Conservation (phyloP, 139 green algal genomes). For the Coelastrella sp. region DNA sequence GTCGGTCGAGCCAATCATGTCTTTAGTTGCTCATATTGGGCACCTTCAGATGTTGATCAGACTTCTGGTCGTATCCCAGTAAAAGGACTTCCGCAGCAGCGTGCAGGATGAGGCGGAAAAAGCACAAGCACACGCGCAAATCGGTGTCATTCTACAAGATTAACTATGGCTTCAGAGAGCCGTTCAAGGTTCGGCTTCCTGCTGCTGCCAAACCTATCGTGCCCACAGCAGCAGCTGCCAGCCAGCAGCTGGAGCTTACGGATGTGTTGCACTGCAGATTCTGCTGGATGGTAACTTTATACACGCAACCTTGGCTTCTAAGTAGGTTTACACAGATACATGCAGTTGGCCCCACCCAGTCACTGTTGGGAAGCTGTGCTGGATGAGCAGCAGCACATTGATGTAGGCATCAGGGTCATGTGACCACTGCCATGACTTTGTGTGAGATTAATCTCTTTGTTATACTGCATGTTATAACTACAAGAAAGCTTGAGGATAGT, state of each 20-base stretch:
- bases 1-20: too few relatives aligned
- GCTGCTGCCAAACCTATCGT: not conserved
- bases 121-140: constrained; percentile 77
- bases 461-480: too few relatives aligned
- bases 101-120: constrained; percentile 76
- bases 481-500: too few relatives aligned
- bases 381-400: not conserved
- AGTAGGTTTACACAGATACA: constrained; percentile 57
- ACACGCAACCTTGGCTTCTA: constrained; percentile 66
- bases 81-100: not conserved
- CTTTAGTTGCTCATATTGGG: too few relatives aligned
- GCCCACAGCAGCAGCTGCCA: not conserved
- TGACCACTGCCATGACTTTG: too few relatives aligned
- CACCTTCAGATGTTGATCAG: not conserved
- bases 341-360: not conserved
- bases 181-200: constrained; percentile 71
- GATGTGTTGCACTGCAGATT: constrained; percentile 48
- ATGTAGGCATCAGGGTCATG: not conserved
- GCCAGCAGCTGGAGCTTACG: not conserved
- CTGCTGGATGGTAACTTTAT: constrained; percentile 88
- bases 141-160: constrained; percentile 79
- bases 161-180: constrained; percentile 73
- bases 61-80: not conserved
- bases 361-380: not conserved
- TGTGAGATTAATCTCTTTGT: too few relatives aligned